These are phyloP conservation scores for Exophiala spinifera DNA, from an alignment of 2,329 filamentous ascomycete species.

Conservation along the genomic window DNA sequence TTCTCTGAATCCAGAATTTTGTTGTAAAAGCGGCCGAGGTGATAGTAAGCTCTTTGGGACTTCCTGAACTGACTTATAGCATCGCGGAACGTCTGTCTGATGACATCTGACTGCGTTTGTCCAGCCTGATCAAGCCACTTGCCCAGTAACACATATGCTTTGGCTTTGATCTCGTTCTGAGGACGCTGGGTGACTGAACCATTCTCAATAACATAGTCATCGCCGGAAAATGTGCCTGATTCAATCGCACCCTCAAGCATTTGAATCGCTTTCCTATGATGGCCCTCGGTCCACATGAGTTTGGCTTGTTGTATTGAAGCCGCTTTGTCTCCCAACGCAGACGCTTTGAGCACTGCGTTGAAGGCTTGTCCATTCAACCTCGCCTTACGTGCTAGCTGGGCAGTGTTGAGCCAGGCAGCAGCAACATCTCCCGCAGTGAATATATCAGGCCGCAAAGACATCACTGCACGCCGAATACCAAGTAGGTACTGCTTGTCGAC, in stretches of 20 bases:
- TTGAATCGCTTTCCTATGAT: slow-evolving; percentile 92
- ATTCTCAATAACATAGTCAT: slow-evolving; percentile 39
- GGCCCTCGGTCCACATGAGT: slow-evolving; percentile 86
- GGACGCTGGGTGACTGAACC: slow-evolving; percentile 39
- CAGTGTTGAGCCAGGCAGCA: slow-evolving; percentile 78
- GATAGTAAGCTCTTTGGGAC: slow-evolving; percentile 98
- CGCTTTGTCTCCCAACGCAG: slow-evolving; percentile 76
- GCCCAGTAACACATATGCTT: slow-evolving; percentile 82
- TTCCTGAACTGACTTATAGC: slow-evolving; percentile 52
- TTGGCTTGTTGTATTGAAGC: slow-evolving; percentile 93
- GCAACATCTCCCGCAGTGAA: slow-evolving; percentile 75
- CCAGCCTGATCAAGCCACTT: slow-evolving; percentile 97
- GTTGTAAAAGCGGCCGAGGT: slow-evolving; percentile 94
- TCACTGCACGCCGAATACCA: slow-evolving; percentile 78
- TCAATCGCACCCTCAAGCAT: slow-evolving; percentile 82
- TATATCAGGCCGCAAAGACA: slow-evolving; percentile 64
- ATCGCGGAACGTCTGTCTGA: slow-evolving; percentile 78
- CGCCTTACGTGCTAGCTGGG: slow-evolving; percentile 80
- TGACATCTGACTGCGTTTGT: slow-evolving; percentile 77
- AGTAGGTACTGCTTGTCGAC: slow-evolving; percentile 92
- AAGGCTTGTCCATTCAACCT: slow-evolving; percentile 84
- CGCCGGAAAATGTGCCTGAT: slow-evolving; percentile 67
- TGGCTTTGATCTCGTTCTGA: slow-evolving; percentile 52
- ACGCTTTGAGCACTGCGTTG: slow-evolving; percentile 87
- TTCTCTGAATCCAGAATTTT: slow-evolving; percentile 91